A percentile compares a stretch with the other conserved stretches of the same genome.
Conservation (phyloP, 192 early-diverging fungal species). For the Hyaloraphidium curvatum region DNA sequence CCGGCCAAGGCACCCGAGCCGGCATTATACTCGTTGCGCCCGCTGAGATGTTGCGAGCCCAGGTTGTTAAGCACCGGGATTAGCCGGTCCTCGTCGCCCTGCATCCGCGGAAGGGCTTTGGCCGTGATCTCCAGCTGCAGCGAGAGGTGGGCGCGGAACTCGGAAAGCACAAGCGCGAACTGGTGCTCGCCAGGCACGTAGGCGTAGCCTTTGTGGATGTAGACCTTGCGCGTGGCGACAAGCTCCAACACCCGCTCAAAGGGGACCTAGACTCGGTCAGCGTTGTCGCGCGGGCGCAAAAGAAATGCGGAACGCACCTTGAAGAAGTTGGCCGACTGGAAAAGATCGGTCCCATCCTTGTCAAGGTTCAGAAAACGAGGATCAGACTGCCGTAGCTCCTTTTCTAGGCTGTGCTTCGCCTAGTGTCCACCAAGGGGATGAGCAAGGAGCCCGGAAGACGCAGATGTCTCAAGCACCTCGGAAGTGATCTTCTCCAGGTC, state of each 20-base stretch:
- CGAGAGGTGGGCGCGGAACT: conserved; percentile 45
- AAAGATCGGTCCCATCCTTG: neutral
- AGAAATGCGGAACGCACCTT: too few species aligned
- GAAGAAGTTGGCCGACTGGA: conserved; percentile 17
- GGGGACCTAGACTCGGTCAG: too few species aligned
- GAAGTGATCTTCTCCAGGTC: too few species aligned
- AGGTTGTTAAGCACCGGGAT: conserved; percentile 72
- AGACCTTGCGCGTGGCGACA: conserved; percentile 34
- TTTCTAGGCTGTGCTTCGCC: too few species aligned
- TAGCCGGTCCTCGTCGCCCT: conserved; percentile 69
- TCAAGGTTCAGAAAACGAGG: neutral
- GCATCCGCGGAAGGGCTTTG: conserved; percentile 61
- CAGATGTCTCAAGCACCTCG: too few species aligned
- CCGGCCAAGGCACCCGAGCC: conserved; percentile 22
- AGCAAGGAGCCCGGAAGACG: too few species aligned
- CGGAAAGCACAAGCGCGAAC: conserved; percentile 45
- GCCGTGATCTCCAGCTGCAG: conserved; percentile 42
- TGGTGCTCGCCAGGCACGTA: conserved; percentile 58
- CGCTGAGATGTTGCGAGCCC: conserved; percentile 48
- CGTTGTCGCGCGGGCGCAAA: too few species aligned
- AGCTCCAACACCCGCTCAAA: conserved; percentile 48
- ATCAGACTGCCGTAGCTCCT: neutral
- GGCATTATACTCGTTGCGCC: conserved; percentile 38
- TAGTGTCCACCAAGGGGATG: too few species aligned
- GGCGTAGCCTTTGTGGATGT: conserved; percentile 38